A percentile compares a stretch with the other conserved stretches of the same genome.
phyloP scores from a whole-genome alignment of 495 filamentous ascomycete species.

The Aspergillus taichungensis region DNA sequence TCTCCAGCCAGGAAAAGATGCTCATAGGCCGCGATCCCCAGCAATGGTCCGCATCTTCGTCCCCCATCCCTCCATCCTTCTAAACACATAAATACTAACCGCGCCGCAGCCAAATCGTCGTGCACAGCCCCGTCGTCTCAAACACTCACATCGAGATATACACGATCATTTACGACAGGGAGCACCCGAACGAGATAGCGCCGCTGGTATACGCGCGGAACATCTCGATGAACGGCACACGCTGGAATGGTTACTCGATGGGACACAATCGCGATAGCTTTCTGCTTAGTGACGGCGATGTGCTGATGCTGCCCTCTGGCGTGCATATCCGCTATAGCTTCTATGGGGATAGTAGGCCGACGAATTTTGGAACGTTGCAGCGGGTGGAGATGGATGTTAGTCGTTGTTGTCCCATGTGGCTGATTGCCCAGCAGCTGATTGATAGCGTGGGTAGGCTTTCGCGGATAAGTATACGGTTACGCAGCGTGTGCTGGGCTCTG shows the following conservation, averaged over 20 bases:
- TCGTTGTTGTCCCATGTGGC: background rate
- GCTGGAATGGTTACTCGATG: constrained; percentile 41
- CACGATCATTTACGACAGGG: constrained; percentile 43
- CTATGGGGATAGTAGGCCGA: constrained; percentile 1
- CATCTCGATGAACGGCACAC: constrained; percentile 48
- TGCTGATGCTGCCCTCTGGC: constrained; percentile 23
- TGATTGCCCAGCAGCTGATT: background rate
- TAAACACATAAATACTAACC: constrained; percentile 1
- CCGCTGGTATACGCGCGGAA: constrained; percentile 56
- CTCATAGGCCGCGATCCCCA: constrained; percentile 31
- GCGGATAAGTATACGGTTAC: constrained; percentile 38
- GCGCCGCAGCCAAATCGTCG: constrained; percentile 27
- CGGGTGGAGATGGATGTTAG: constrained; percentile 23
- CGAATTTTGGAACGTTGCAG: constrained; percentile 14
- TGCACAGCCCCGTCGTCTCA: constrained; percentile 41
- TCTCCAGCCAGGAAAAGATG: constrained; percentile 25
- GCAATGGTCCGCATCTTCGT: constrained; percentile 15
- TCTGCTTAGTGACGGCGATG: constrained; percentile 48
- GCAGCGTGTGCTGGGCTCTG: constrained; percentile 39
- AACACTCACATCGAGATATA: constrained; percentile 55
- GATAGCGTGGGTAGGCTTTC: constrained; percentile 30
- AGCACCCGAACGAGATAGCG: constrained; percentile 20
- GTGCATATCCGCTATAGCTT: constrained; percentile 17
- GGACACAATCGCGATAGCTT: constrained; percentile 30
- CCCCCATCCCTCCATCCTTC: background rate